Evolutionary conservation across 768 basidiomycete species (phyloP).

Genomic region (Lenzites betulinus): DNA sequence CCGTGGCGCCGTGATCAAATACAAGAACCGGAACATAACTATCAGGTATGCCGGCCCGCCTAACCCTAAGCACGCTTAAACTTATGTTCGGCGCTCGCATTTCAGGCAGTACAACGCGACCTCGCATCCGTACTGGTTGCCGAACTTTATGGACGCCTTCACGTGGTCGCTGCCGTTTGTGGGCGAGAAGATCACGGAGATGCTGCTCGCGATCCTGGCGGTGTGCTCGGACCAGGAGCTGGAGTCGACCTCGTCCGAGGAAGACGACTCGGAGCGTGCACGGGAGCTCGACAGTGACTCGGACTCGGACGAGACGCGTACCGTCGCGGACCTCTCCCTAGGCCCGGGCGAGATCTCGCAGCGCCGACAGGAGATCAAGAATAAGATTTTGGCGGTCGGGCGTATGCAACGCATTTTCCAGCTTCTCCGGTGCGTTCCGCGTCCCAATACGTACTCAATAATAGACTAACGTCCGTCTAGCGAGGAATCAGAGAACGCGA

Average conservation of each 20-base stretch:
- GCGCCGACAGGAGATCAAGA: conserved; percentile 81
- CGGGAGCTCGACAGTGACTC: conserved; percentile 23
- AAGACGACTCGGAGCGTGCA: conserved; percentile 33
- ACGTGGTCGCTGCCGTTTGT: conserved; percentile 99
- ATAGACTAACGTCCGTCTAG: conserved; percentile 41
- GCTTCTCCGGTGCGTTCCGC: conserved; percentile 72
- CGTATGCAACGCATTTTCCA: conserved; percentile 90
- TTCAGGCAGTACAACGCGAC: conserved; percentile 38
- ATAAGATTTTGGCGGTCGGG: conserved; percentile 92
- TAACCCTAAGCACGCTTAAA: not conserved
- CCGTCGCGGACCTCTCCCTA: conserved; percentile 29
- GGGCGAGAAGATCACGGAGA: conserved; percentile 97
- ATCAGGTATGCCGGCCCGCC: conserved; percentile 49
- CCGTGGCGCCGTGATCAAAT: conserved; percentile 95
- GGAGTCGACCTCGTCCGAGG: conserved; percentile 53
- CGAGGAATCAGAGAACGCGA: conserved; percentile 78
- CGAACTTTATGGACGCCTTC: conserved; percentile 99
- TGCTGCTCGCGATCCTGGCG: conserved; percentile 95
- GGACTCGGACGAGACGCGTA: conserved; percentile 25
- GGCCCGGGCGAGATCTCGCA: conserved; percentile 47
- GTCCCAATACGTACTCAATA: no score
- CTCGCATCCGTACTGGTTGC: conserved; percentile 90
- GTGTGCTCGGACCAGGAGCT: conserved; percentile 97
- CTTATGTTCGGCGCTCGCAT: not conserved
- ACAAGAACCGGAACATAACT: conserved; percentile 95